Evolutionary conservation across 2,329 filamentous ascomycete genomes (phyloP).

Genomic region (Neopestalotiopsis sp.): DNA sequence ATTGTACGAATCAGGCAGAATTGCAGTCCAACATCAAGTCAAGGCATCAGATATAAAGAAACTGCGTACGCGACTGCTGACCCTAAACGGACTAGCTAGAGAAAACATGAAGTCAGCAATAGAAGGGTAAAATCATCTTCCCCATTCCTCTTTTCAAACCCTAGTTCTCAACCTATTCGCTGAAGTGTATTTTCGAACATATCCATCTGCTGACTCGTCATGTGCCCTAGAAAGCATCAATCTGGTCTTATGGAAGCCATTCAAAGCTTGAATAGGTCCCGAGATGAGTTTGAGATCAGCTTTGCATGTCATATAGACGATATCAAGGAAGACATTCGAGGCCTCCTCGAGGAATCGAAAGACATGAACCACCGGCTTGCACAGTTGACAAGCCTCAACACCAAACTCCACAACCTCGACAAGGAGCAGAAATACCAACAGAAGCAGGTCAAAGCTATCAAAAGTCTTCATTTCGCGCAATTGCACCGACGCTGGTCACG

Average conservation of each 20-base stretch:
- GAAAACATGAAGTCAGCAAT: no score
- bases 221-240: not conserved
- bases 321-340: not conserved
- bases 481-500: not conserved
- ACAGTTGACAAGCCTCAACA: not conserved
- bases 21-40: not conserved
- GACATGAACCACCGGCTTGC: not conserved
- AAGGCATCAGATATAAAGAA: no score
- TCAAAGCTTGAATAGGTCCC: not conserved
- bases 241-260: not conserved
- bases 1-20: not conserved
- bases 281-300: not conserved
- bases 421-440: not conserved
- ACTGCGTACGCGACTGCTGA: no score
- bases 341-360: not conserved
- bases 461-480: not conserved
- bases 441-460: not conserved
- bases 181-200: no score
- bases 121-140: no score
- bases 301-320: not conserved
- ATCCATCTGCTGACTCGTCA: not conserved
- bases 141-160: no score
- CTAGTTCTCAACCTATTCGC: no score
- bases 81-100: no score
- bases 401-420: not conserved